Base-by-base conservation (phyloP, 2,329 filamentous ascomycete genomes). In the Trichoderma aggressivum region DNA sequence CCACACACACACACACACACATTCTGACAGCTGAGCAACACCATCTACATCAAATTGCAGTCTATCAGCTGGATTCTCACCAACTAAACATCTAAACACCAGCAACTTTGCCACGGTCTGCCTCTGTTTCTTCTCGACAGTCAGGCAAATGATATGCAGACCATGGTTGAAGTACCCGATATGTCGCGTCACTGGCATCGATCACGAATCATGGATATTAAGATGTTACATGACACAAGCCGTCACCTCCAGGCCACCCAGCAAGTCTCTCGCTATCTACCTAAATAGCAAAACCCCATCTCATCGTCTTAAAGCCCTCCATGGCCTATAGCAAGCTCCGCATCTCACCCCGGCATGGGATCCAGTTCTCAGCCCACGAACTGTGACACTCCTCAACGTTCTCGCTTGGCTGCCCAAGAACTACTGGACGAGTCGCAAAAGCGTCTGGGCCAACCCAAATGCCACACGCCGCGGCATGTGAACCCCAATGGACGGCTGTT, bases 371-470 rank as follows among this genome's bases (percentile, higher is more conserved):
- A 43, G 60, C 36, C 60, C 34, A n/a, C 34, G 10, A 43, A 43
- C 39, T 10, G 39, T 63, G 4, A 28, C 28, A 30, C 55, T 50
- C 18, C 34, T 67, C 53, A 43, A 43, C 39, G 39, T 43, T 43
- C 39, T 43, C 39, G 64, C 50, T 34, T 59, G 26, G 8, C 53
- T 34, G 47, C 8, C 16, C 26, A 21, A 43, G 24, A 56, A n/a
- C 30, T 21, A 68, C n/a, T n/a, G n/a, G n/a, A n/a, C 55, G 24
- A 50, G 55, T 59, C 36, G 18, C 43, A 24, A 50, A 68, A 59
- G 7, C 65, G 36, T 60, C 55, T 68, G 65, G 55, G 30, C 65
- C 65, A 68, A 68, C 65, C 53, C 65, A 59, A 50, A n/a, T n/a
- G 55, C 55, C 65, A 68, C 65, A 68, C 65, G 65, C 36, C 14